Evolutionary conservation across 495 filamentous ascomycete genomes (phyloP).

Genomic region (Bombardia bombarda): DNA sequence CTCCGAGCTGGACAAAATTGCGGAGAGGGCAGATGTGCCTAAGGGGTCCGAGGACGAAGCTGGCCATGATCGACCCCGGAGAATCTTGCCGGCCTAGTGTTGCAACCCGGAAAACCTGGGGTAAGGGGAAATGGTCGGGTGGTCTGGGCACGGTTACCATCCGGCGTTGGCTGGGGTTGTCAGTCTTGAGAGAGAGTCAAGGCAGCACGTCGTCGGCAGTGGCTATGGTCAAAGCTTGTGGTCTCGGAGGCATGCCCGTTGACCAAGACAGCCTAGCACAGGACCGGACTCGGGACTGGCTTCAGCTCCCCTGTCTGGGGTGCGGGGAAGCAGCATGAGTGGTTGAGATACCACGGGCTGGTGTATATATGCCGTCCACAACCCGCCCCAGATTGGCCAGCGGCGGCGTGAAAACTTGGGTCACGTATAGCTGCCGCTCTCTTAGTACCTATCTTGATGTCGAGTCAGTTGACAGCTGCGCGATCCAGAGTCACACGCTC

Average conservation of each 20-base stretch:
- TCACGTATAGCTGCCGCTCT: slow-evolving; percentile 4
- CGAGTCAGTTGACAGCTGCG: too few relatives aligned
- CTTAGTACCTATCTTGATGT: too few relatives aligned
- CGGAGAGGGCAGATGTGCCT: too few relatives aligned
- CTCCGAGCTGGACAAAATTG: too few relatives aligned
- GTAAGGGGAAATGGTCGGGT: background rate
- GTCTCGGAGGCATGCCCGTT: slow-evolving; percentile 1
- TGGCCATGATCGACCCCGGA: background rate
- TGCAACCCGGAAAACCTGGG: slow-evolving; percentile 9
- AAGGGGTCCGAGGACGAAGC: background rate
- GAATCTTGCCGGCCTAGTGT: too few relatives aligned
- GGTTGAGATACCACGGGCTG: background rate
- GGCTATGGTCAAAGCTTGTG: background rate
- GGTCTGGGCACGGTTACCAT: background rate
- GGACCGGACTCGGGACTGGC: slow-evolving; percentile 5
- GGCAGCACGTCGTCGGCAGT: background rate
- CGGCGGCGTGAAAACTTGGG: background rate
- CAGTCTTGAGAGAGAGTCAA: too few relatives aligned
- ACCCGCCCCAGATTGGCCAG: background rate
- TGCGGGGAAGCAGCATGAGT: background rate
- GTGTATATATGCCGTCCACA: background rate
- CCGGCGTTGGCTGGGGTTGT: slow-evolving; percentile 1
- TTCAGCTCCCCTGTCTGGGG: slow-evolving; percentile 3
- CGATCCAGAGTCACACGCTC: too few relatives aligned
- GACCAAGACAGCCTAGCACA: background rate